Base-by-base conservation (phyloP, 2,329 filamentous ascomycete species). In the Xylaria sp. region DNA sequence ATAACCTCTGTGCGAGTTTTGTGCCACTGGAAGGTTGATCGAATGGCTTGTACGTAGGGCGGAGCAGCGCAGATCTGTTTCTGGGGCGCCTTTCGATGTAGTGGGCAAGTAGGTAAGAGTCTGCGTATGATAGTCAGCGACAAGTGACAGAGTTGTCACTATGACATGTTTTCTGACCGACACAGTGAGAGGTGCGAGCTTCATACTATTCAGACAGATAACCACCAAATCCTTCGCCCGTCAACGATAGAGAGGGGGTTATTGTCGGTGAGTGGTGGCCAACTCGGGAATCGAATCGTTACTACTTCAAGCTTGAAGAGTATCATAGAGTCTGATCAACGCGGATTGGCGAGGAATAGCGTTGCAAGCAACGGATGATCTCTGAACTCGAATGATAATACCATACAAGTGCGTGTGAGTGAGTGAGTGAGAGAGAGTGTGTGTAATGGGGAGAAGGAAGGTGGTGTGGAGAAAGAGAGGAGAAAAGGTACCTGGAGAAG, bases 241-340 rank as follows among this genome's bases (percentile, higher is more conserved):
- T 18, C 7, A 15, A n/a, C n/a, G 7, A 48, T 12, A 8, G 46
- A 49, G 18, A 49, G 4, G 23, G 3, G 55, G 28, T 15, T 33
- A 7, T 15, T 9, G 8, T 13, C 9, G 20, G 48, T 10, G 10
- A 10, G 2, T 49, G 64, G 51, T 61, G 64, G 64, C 57, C 49
- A 62, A 61, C 64, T 18, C 23, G 51, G 41, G 51, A 66, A 66
- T 33, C 51, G 28, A 51, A 23, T 7, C 6, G 9, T 18, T 4
- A 20, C 5, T 3, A 15, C 5, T 48, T 39, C 15, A 10, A 55
- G 36, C 2, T 43, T 12, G 12, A 13, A 20, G 36, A 23, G 3
- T 20, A 15, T 4, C 8, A 36, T 55, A 31, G 28, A 55, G 52
- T 36, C 15, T 36, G 49, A 15, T 28, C 25, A 20, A 5, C 33